Conservation (phyloP, 768 basidiomycete genomes). For the Nidula microcarpa region DNA sequence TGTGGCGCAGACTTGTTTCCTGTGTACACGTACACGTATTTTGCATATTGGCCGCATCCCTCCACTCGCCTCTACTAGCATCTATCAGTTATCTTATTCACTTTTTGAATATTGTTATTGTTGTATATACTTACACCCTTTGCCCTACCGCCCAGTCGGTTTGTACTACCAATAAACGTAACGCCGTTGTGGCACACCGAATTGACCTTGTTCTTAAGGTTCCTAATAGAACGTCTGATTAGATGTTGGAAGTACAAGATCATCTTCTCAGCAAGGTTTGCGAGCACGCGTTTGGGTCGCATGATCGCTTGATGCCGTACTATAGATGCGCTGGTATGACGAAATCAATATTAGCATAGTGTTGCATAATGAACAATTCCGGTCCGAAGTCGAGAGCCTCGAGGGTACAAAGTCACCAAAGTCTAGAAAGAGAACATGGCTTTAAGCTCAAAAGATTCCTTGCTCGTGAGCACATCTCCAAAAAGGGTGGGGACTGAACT, state of each 20-base stretch:
- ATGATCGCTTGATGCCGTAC: background rate
- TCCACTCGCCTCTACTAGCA: background rate
- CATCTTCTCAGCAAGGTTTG: background rate
- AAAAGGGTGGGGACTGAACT: background rate
- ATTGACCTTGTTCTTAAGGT: constrained; percentile 1
- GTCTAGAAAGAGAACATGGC: background rate
- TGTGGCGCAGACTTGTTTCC: background rate
- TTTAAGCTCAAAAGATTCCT: background rate
- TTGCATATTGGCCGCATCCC: background rate
- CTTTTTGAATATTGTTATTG: background rate
- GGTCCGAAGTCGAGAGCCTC: constrained; percentile 1
- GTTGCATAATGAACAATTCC: background rate
- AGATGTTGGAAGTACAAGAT: background rate
- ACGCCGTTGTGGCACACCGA: background rate
- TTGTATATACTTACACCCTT: background rate
- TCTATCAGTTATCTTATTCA: background rate
- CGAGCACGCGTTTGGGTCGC: background rate
- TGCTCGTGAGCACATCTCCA: background rate
- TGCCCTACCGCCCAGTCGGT: background rate
- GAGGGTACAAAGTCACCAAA: background rate
- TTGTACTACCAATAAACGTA: background rate
- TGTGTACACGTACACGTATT: background rate
- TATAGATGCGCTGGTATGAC: background rate
- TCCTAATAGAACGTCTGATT: constrained; percentile 1
- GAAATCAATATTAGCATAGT: constrained; percentile 1